Evolutionary conservation across 441 rosid species (phyloP).

Genomic region (Pelargonium myrrhifolium): DNA sequence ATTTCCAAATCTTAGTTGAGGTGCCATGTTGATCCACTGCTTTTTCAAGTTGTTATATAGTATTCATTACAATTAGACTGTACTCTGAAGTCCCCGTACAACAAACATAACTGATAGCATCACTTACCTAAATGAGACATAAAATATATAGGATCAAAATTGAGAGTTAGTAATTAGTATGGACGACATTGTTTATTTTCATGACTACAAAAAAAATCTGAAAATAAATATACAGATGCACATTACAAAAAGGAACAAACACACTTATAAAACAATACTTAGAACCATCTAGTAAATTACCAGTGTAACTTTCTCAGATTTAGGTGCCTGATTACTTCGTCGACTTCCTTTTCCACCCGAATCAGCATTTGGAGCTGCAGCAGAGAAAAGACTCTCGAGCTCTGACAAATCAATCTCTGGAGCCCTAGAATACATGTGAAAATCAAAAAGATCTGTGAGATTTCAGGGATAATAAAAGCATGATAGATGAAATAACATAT

Average conservation of each 20-base stretch:
- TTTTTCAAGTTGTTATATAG: not conserved
- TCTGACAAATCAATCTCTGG: slow-evolving; percentile 86
- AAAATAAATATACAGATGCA: not conserved
- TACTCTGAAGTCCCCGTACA: not conserved
- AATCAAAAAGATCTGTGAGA: slow-evolving; percentile 13
- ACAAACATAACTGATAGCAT: not conserved
- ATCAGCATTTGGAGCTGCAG: slow-evolving; percentile 52
- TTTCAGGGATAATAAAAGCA: not conserved
- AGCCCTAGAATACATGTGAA: slow-evolving; percentile 40
- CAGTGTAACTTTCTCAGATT: slow-evolving; percentile 86
- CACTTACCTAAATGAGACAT: not conserved
- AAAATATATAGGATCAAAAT: not conserved
- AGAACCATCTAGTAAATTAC: slow-evolving; percentile 31
- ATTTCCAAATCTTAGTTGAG: not conserved
- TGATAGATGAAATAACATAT: not conserved
- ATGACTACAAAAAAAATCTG: not conserved
- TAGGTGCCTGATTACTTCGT: slow-evolving; percentile 34
- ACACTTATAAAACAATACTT: not conserved
- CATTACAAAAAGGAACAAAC: not conserved
- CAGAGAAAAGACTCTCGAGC: slow-evolving; percentile 87
- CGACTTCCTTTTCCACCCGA: slow-evolving; percentile 40
- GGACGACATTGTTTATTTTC: not conserved
- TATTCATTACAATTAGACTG: not conserved
- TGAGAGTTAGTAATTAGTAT: not conserved
- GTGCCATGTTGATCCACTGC: not conserved